Conservation (phyloP, 2,329 filamentous ascomycete genomes). For the Aspergillus uvarum region DNA sequence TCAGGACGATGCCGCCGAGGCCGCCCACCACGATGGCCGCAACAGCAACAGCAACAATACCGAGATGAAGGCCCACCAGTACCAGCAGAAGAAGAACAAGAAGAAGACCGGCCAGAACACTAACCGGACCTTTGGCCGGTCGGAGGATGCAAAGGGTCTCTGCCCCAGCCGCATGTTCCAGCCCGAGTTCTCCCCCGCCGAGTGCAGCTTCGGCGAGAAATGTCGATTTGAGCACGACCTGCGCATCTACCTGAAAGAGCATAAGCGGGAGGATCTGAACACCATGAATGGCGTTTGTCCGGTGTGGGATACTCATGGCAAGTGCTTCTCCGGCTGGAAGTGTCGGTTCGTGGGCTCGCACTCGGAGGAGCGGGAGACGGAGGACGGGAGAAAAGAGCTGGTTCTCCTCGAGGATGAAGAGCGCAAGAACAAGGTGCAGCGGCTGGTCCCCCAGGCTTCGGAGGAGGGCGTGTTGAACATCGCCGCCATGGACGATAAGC, state of each 20-base stretch:
- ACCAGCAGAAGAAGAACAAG: constrained; percentile 50
- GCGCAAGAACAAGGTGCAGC: constrained; percentile 44
- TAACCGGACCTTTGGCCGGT: constrained; percentile 75
- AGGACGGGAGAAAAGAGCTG: constrained; percentile 81
- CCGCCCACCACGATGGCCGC: constrained; percentile 48
- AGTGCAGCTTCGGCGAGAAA: constrained; percentile 74
- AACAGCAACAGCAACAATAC: constrained; percentile 35
- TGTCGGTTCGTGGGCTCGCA: constrained; percentile 89
- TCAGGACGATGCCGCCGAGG: constrained; percentile 61
- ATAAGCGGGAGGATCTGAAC: constrained; percentile 75
- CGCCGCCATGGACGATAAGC: constrained; percentile 68
- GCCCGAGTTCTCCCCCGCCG: constrained; percentile 75
- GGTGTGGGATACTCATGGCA: constrained; percentile 72
- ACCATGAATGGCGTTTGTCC: constrained; percentile 79
- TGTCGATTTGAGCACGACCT: constrained; percentile 84
- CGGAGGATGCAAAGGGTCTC: constrained; percentile 72
- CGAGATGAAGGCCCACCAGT: constrained; percentile 31
- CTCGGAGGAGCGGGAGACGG: constrained; percentile 72
- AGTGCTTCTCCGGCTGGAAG: constrained; percentile 85
- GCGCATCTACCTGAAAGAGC: constrained; percentile 77
- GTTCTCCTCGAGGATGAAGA: constrained; percentile 63
- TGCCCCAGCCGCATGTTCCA: constrained; percentile 71
- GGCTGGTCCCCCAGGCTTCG: constrained; percentile 30
- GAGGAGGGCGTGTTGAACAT: constrained; percentile 72
- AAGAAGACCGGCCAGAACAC: constrained; percentile 78